Evolutionary conservation across 768 basidiomycete species (phyloP), one percentile per base, ranked within the genome.

Genomic region (Amanita pallidorosea): DNA sequence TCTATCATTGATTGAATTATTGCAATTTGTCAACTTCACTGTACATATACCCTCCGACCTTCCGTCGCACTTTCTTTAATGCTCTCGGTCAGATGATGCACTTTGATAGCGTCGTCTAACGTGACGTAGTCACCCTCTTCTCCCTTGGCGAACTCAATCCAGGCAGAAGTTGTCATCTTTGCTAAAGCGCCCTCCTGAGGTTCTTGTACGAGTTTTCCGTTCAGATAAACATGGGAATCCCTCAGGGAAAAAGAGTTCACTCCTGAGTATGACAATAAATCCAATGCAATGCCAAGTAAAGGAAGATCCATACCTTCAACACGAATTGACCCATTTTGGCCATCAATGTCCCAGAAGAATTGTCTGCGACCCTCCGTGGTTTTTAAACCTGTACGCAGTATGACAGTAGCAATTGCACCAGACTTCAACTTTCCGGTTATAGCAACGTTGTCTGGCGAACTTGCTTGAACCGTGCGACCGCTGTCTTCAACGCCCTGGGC

Each of bases 61-160:
- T 37, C 36, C 17, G 17, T n/a, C 7, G 36, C 36, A 37, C 60
- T 61, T 37, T 41, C 36, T 15, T 60, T 48, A 29, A 61, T 50
- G 3, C 56, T 56, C 22, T 57, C 55, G 25, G 57, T 27, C 5
- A 60, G 49, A 11, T 29, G 40, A 8, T 54, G 52, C n/a, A 54
- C 31, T 40, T 53, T 57, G 11, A 61, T 49, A 2, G 60, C 60
- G 22, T 61, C 59, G 17, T 60, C 60, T 11, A 61, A 56, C 2
- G 56, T 58, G 2, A 54, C 53, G 40, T 56, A 58, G 4, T 45
- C 17, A 11, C 36, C 49, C 22, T 45, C 37, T 27, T 57, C 49
- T 7, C 54, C 55, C 17, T 61, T 52, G 2, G 49, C 42, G 46
- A 37, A 37, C 17, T 37, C 36, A 17, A 2, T 17, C 36, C 36